Percentiles rank a stretch among this genome's conserved stretches.
These are phyloP conservation scores for Prunus mira DNA, from an alignment of 306 rosid species.

Conservation along the genomic window DNA sequence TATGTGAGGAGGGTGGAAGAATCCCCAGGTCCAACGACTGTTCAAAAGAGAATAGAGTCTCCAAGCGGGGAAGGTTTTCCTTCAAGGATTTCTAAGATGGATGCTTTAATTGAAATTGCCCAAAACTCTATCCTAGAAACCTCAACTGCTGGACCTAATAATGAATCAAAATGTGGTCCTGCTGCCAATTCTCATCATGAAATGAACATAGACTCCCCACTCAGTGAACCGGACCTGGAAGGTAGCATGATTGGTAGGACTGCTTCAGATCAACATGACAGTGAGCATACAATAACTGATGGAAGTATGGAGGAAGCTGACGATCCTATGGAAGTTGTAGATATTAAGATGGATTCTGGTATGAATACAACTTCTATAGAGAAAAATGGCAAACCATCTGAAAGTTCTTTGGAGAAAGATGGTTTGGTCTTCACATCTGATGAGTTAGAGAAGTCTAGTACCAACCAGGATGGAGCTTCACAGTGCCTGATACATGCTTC, in stretches of 20 bases:
- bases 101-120: slow-evolving; percentile 82
- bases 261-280: slow-evolving; percentile 36
- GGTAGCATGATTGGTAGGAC: slow-evolving; percentile 28
- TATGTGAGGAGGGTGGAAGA: slow-evolving; percentile 71
- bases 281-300: slow-evolving; percentile 30
- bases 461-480: slow-evolving; percentile 37
- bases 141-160: slow-evolving; percentile 33
- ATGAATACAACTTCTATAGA: slow-evolving; percentile 16
- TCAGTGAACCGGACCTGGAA: slow-evolving; percentile 38
- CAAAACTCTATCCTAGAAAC: slow-evolving; percentile 77
- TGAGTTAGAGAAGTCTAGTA: slow-evolving; percentile 32
- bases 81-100: slow-evolving; percentile 75
- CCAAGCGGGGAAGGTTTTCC: slow-evolving; percentile 50
- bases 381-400: slow-evolving; percentile 27
- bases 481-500: slow-evolving; percentile 22
- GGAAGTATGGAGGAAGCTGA: slow-evolving; percentile 39
- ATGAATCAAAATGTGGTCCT: slow-evolving; percentile 23
- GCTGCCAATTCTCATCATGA: slow-evolving; percentile 32
- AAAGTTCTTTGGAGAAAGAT: slow-evolving; percentile 25
- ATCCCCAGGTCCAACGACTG: slow-evolving; percentile 35
- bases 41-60: slow-evolving; percentile 35
- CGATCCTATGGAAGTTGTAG: slow-evolving; percentile 26
- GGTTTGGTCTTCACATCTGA: slow-evolving; percentile 25
- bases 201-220: slow-evolving; percentile 31
- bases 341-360: slow-evolving; percentile 36